phyloP scores from a whole-genome alignment of 768 basidiomycete genomes.

The Amanita muscaria region DNA sequence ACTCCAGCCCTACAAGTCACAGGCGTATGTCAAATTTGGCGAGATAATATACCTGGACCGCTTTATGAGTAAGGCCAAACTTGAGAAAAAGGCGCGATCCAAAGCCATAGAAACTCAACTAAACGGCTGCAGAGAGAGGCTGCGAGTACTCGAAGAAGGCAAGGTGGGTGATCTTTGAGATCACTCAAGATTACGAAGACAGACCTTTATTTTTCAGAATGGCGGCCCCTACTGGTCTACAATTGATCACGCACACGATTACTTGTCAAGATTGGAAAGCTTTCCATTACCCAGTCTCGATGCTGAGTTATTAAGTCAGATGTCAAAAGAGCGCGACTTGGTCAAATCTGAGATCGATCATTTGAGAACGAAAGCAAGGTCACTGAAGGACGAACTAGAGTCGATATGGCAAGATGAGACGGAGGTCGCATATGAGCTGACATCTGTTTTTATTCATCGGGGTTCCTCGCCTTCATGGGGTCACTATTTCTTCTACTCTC shows the following conservation, averaged over 20 bases:
- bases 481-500: conserved; percentile 95
- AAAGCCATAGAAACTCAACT: conserved; percentile 65
- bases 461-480: conserved; percentile 82
- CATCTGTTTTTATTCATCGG: conserved; percentile 92
- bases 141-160: conserved; percentile 58
- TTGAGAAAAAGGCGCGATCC: conserved; percentile 60
- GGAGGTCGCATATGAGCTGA: conserved; percentile 76
- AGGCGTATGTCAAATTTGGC: conserved; percentile 87
- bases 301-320: conserved; percentile 39
- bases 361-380: conserved; percentile 38
- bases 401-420: conserved; percentile 62
- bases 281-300: conserved; percentile 46
- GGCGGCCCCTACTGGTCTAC: conserved; percentile 50
- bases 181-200: background rate
- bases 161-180: conserved; percentile 40
- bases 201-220: conserved; percentile 31
- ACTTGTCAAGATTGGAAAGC: conserved; percentile 42
- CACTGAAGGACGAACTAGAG: conserved; percentile 65
- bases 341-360: conserved; percentile 50
- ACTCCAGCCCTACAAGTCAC: conserved; percentile 88
- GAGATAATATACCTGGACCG: conserved; percentile 88
- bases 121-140: conserved; percentile 52
- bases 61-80: conserved; percentile 72
- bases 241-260: conserved; percentile 46
- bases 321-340: conserved; percentile 44